Conservation (phyloP, 148 eudicot species). For the Heliamphora exappendiculata region DNA sequence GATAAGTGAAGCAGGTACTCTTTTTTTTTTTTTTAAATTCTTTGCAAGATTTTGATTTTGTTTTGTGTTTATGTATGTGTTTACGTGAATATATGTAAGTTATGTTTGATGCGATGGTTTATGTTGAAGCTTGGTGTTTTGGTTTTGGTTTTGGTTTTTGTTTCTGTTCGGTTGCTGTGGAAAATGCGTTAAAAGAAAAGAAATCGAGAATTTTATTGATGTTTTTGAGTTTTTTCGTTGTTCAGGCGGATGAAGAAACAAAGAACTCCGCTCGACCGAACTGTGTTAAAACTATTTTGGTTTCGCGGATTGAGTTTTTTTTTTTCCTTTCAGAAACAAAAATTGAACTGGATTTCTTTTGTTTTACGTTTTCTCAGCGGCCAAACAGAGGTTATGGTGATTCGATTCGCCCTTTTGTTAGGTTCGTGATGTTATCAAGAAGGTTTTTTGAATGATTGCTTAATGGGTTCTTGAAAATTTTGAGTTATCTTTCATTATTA, state of each 20-base stretch:
- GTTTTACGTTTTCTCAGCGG: background rate
- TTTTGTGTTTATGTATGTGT: background rate
- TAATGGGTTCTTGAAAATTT: background rate
- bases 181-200: background rate
- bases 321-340: background rate
- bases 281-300: background rate
- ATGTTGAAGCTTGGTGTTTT: background rate
- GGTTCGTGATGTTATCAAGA: background rate
- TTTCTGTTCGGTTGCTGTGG: background rate
- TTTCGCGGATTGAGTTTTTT: background rate
- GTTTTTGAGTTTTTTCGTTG: background rate
- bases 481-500: background rate
- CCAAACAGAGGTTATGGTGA: background rate
- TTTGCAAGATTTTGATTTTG: background rate
- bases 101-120: background rate
- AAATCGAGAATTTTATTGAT: background rate
- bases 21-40: too few relatives aligned
- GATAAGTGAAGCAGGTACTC: constrained; percentile 2
- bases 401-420: background rate
- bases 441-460: too few relatives aligned
- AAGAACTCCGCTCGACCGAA: background rate
- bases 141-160: background rate
- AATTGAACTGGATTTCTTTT: background rate
- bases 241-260: background rate
- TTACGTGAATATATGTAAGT: background rate